Percentiles rank a stretch among this genome's conserved stretches.
These are phyloP conservation scores for Yarrowia keelungensis DNA, from an alignment of 805 yeast genomes.

Conservation along the genomic window DNA sequence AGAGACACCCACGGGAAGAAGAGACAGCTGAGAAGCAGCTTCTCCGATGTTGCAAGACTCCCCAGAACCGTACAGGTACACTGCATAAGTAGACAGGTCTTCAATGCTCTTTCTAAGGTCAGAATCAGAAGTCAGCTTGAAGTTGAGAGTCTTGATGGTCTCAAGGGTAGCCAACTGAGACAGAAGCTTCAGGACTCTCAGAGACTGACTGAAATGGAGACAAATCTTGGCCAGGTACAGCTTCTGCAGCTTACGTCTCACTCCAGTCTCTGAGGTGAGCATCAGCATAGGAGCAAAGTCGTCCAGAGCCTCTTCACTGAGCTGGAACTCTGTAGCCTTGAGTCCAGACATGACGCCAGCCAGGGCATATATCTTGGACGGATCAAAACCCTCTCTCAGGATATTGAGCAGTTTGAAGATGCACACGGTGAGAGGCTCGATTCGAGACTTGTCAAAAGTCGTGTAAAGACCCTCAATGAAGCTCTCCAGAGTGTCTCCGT, in stretches of 20 bases:
- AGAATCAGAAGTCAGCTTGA: constrained; percentile 58
- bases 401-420: constrained; percentile 58
- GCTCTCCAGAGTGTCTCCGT: constrained; percentile 59
- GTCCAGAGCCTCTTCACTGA: constrained; percentile 1
- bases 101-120: constrained; percentile 89
- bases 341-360: constrained; percentile 23
- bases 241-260: constrained; percentile 20
- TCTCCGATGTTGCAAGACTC: constrained; percentile 4
- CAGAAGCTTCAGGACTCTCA: constrained; percentile 12
- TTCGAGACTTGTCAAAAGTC: constrained; percentile 47
- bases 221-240: constrained; percentile 29
- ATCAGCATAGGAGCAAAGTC: constrained; percentile 19
- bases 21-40: constrained; percentile 12
- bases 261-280: constrained; percentile 29
- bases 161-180: constrained; percentile 11
- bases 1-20: constrained; percentile 20
- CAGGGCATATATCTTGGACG: constrained; percentile 47
- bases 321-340: constrained; percentile 32
- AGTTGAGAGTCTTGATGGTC: constrained; percentile 13
- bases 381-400: constrained; percentile 65
- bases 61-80: constrained; percentile 22
- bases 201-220: constrained; percentile 21
- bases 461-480: constrained; percentile 56
- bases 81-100: constrained; percentile 58
- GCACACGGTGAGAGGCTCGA: constrained; percentile 47